Percentiles rank a stretch among this genome's conserved stretches.
phyloP scores from a whole-genome alignment of 257 asterid genomes.

The Nicotiana paniculata region DNA sequence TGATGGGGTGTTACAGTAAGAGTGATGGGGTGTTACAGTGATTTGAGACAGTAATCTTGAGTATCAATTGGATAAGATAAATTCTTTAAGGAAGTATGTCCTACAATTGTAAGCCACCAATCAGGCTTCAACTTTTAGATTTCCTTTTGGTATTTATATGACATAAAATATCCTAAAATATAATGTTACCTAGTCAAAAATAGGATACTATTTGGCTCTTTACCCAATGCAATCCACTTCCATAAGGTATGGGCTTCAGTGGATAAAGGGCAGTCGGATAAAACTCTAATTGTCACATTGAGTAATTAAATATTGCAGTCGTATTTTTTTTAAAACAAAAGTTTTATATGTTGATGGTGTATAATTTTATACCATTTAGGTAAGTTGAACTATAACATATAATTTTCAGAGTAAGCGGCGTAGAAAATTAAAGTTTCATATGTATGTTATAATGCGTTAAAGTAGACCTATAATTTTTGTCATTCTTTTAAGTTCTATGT shows the following conservation, averaged over 20 bases:
- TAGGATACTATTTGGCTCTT: slow-evolving; percentile 14
- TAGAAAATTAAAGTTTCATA: too few relatives aligned
- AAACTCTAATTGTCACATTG: not conserved
- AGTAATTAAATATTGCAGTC: too few relatives aligned
- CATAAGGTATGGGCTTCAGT: slow-evolving; percentile 17
- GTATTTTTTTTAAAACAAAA: too few relatives aligned
- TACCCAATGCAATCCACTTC: slow-evolving; percentile 11
- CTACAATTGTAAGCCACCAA: slow-evolving; percentile 48
- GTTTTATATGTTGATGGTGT: too few relatives aligned
- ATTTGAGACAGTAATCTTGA: slow-evolving; percentile 8
- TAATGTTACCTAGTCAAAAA: not conserved
- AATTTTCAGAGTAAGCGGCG: too few relatives aligned
- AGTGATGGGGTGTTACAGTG: slow-evolving; percentile 5
- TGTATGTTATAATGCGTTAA: too few relatives aligned
- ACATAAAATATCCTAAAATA: not conserved
- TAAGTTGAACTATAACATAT: too few relatives aligned
- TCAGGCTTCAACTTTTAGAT: slow-evolving; percentile 44
- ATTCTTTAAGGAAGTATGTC: slow-evolving; percentile 27
- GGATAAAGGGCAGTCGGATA: not conserved
- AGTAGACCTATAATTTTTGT: too few relatives aligned
- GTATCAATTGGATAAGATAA: slow-evolving; percentile 52
- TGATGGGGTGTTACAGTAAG: slow-evolving; percentile 3
- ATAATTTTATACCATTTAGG: too few relatives aligned
- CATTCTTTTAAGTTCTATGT: too few relatives aligned
- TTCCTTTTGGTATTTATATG: slow-evolving; percentile 26